These are phyloP conservation scores for Fusarium newnesense DNA, from an alignment of 2,329 filamentous ascomycete genomes.

Conservation along the genomic window DNA sequence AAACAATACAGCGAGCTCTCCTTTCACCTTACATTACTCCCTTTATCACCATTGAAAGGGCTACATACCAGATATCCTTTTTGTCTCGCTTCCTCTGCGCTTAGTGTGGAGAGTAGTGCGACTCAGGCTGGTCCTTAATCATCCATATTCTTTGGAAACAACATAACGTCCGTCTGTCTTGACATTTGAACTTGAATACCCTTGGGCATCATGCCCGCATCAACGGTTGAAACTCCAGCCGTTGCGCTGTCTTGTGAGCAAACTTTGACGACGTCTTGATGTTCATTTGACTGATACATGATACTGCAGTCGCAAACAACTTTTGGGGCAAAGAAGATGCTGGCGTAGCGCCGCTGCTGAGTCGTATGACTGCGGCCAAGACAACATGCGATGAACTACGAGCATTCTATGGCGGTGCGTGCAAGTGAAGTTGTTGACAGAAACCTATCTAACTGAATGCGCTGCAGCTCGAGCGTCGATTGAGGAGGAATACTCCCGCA, in stretches of 20 bases:
- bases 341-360: slow-evolving; percentile 88
- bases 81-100: slow-evolving; percentile 29
- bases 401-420: slow-evolving; percentile 84
- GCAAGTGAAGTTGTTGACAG: neutral
- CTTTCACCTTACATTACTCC: slow-evolving; percentile 9
- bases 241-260: slow-evolving; percentile 74
- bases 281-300: slow-evolving; percentile 26
- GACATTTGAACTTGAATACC: slow-evolving; percentile 13
- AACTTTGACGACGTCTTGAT: neutral
- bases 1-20: slow-evolving; percentile 37
- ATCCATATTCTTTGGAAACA: slow-evolving; percentile 11
- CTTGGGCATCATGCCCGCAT: slow-evolving; percentile 65
- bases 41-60: slow-evolving; percentile 29
- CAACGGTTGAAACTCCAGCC: slow-evolving; percentile 69
- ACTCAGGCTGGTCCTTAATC: slow-evolving; percentile 38
- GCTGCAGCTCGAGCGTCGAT: slow-evolving; percentile 82
- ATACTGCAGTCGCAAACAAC: slow-evolving; percentile 86
- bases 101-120: slow-evolving; percentile 29
- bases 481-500: slow-evolving; percentile 95
- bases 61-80: slow-evolving; percentile 8
- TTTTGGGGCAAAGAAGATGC: slow-evolving; percentile 99
- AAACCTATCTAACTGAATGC: neutral
- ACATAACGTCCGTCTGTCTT: neutral
- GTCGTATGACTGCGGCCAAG: slow-evolving; percentile 95
- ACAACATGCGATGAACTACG: slow-evolving; percentile 93